These are phyloP conservation scores for Fusarium albidum DNA, from an alignment of 2,329 filamentous ascomycete species.

Conservation along the genomic window DNA sequence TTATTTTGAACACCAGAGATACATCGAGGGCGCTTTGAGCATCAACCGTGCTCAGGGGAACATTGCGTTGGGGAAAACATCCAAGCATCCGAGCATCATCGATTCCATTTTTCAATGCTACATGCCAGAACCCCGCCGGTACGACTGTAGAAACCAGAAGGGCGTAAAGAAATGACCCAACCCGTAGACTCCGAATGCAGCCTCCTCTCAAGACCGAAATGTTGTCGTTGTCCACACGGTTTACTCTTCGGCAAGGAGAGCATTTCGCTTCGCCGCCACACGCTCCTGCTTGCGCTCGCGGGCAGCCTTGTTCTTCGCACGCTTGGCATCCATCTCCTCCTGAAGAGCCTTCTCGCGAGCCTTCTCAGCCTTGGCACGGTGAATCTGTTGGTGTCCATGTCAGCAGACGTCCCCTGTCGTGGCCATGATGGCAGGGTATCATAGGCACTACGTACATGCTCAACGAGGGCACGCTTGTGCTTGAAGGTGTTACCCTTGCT, in stretches of 20 bases:
- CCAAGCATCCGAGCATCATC: constrained; percentile 53
- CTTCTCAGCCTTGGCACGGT: constrained; percentile 99
- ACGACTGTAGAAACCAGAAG: constrained; percentile 58
- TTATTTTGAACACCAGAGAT: constrained; percentile 33
- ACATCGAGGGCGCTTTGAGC: constrained; percentile 20
- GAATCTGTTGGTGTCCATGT: constrained; percentile 71
- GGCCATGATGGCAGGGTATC: background rate
- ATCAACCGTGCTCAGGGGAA: constrained; percentile 24
- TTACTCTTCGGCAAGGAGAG: constrained; percentile 74
- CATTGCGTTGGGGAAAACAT: constrained; percentile 36
- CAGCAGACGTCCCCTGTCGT: constrained; percentile 15
- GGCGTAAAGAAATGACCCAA: constrained; percentile 61
- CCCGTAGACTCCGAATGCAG: constrained; percentile 69
- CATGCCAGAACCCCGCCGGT: constrained; percentile 63
- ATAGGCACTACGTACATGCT: constrained; percentile 83
- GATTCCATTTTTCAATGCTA: constrained; percentile 66
- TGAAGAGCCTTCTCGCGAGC: constrained; percentile 93
- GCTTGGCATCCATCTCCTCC: constrained; percentile 99
- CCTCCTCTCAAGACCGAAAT: constrained; percentile 60
- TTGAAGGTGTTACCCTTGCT: constrained; percentile 99
- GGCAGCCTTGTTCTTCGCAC: constrained; percentile 99
- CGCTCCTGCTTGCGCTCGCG: constrained; percentile 98
- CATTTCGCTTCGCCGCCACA: constrained; percentile 87
- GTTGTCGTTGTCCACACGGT: constrained; percentile 54
- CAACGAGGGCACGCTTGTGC: constrained; percentile 99